Percentiles rank a stretch among this genome's conserved stretches.
Evolutionary conservation across 352 stramenopile genomes (phyloP).

Genomic region (Globisporangium canariense): DNA sequence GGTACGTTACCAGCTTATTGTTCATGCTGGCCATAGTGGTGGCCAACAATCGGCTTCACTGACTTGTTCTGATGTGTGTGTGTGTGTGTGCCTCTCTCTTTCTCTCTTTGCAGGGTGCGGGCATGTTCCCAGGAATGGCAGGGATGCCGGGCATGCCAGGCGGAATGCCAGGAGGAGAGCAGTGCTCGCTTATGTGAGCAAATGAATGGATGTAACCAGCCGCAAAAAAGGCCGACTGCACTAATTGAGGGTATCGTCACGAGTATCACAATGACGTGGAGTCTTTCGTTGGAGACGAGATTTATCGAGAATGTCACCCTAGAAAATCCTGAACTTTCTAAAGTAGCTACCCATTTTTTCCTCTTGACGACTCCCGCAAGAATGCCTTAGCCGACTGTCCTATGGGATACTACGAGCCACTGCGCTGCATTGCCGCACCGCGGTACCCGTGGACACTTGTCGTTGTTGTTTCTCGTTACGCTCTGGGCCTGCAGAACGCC

Average conservation of each 20-base stretch:
- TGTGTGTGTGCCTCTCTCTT: no score
- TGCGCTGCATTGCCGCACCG: background rate
- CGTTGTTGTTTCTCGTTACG: constrained; percentile 9
- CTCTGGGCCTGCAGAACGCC: background rate
- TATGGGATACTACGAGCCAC: constrained; percentile 11
- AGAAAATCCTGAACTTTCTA: no score
- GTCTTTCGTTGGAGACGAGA: background rate
- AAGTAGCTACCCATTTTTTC: background rate
- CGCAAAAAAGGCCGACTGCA: background rate
- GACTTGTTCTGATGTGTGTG: constrained; percentile 3
- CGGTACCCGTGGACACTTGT: constrained; percentile 13
- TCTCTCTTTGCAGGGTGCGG: constrained; percentile 35
- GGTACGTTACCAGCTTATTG: constrained; percentile 28
- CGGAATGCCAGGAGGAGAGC: constrained; percentile 56
- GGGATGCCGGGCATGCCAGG: constrained; percentile 73
- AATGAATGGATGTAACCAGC: background rate
- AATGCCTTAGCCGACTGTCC: constrained; percentile 9
- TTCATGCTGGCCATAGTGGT: background rate
- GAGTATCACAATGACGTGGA: background rate
- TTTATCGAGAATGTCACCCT: no score
- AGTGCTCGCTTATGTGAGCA: constrained; percentile 71
- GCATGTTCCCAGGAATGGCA: constrained; percentile 82
- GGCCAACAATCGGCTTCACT: background rate
- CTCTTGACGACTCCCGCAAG: background rate
- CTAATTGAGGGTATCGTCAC: background rate